Percentiles rank a stretch among this genome's conserved stretches.
Conservation (phyloP, 305 asterid species). For the Fraxinus platypoda region DNA sequence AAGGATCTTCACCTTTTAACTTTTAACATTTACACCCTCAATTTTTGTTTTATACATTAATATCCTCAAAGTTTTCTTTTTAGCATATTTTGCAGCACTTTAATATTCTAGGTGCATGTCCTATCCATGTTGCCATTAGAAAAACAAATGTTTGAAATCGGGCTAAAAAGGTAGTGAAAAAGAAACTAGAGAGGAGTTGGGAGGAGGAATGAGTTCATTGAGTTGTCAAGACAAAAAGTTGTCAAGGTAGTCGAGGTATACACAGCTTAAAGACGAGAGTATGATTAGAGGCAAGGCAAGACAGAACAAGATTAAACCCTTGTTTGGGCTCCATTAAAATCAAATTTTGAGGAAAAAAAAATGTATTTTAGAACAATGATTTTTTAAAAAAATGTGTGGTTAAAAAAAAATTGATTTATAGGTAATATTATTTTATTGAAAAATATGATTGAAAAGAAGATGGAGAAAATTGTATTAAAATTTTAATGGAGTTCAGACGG, state of each 20-base stretch:
- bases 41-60: background rate
- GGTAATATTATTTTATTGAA: too few species aligned
- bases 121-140: background rate
- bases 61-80: background rate
- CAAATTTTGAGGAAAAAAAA: too few species aligned
- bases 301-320: too few species aligned
- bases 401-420: too few species aligned
- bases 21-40: background rate
- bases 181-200: background rate
- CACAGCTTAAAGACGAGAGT: background rate
- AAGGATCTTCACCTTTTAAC: background rate
- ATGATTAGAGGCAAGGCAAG: background rate
- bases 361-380: too few species aligned
- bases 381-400: too few species aligned
- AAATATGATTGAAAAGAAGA: too few species aligned
- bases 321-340: too few species aligned
- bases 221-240: background rate
- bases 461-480: too few species aligned
- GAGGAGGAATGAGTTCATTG: background rate
- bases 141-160: background rate
- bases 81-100: background rate
- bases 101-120: background rate
- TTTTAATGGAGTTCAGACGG: too few species aligned
- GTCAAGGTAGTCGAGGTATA: background rate
- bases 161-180: background rate